phyloP scores from a whole-genome alignment of 441 rosid species.

The Croton setiger region DNA sequence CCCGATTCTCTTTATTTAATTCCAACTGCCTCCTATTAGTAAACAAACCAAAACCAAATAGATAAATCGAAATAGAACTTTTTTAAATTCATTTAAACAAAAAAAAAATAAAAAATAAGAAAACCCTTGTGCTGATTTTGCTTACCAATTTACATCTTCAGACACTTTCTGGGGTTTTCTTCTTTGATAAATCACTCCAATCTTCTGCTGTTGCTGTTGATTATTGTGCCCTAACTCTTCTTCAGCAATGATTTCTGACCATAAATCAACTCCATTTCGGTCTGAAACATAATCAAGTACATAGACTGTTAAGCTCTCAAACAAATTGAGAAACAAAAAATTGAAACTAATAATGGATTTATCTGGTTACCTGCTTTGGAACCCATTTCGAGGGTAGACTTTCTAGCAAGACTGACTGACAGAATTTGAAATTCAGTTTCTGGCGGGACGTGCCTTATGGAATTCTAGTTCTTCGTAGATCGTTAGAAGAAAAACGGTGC shows the following conservation, averaged over 20 bases:
- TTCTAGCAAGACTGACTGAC: background rate
- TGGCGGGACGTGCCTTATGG: conserved; percentile 4
- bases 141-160: conserved; percentile 26
- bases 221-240: conserved; percentile 27
- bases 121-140: background rate
- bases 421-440: background rate
- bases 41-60: background rate
- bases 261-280: conserved; percentile 34
- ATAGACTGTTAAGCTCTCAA: background rate
- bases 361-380: conserved; percentile 14
- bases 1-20: conserved; percentile 34
- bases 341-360: background rate
- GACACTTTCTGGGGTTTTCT: conserved; percentile 36
- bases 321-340: background rate
- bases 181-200: conserved; percentile 50
- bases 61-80: background rate
- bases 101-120: background rate
- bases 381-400: conserved; percentile 1
- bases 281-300: conserved; percentile 17
- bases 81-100: background rate
- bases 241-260: conserved; percentile 53
- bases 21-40: conserved; percentile 26
- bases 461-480: no score
- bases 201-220: conserved; percentile 16
- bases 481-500: background rate